Base-by-base conservation (phyloP, 139 green algal genomes). In the Auxenochlorella pyrenoidosa region DNA sequence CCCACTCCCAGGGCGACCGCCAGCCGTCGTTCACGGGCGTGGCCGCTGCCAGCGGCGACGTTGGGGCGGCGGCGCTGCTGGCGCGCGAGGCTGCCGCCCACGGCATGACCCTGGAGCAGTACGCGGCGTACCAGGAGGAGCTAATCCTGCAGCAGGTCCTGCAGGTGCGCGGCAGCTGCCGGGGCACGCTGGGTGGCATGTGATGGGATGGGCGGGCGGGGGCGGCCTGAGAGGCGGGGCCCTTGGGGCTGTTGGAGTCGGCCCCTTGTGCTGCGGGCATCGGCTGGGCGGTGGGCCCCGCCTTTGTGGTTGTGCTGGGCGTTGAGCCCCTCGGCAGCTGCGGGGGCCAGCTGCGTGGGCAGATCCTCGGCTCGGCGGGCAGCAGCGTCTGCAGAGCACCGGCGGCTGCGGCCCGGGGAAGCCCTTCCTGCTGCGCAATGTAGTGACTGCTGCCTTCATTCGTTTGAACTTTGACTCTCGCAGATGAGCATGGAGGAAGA, bases 71-170 rank as follows among this genome's bases (percentile, higher is more conserved):
- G 2, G 66, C 22, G 19, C 36, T 63, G 58, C 51, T 83, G 58
- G n/a, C 34, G 24, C 68, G 70, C 1, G 83, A 87, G 70, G 83
- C 83, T 0, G 83, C 70, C 13, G 70, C 70, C 16, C 70, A 75
- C 4, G 83, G 83, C 36, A 87, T 87, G 83, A 87, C 28, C 32
- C n/a, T 87, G 47, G 47, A 73, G 34, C 70, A 87, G 70, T 87
- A 87, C 68, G 44, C 34, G 2, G 83, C 83, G 13, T 59, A 82
- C 51, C 83, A 82, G 34, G 83, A 87, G 34, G 83, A 87, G 59
- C 70, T 82, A 30, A 72, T 54, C 2, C 47, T 80, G 83, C 70
- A 87, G 83, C 70, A 87, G 70, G 83, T 72, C 15, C 72, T 87
- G 5, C 68, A 83, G 78, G 78, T 82, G 76, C 30, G 76, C 36